Evolutionary conservation across 139 green algal species (phyloP).

Genomic region (Penium margaritaceum): DNA sequence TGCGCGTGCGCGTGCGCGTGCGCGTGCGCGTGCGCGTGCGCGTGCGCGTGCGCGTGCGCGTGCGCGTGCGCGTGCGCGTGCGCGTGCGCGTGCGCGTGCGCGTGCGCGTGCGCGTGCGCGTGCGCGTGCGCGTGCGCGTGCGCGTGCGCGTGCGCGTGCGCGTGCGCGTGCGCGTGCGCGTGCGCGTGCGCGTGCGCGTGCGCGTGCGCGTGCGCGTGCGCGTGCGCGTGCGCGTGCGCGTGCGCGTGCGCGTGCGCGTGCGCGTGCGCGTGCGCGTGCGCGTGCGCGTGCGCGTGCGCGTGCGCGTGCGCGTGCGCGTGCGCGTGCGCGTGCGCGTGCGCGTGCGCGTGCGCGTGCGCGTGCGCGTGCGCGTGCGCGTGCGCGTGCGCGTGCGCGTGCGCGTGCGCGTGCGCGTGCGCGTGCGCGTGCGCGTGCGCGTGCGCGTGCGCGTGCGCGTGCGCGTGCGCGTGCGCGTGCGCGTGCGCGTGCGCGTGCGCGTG

Average conservation of each 20-base stretch:
- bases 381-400: background rate
- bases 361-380: background rate
- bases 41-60: background rate
- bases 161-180: no score
- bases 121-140: background rate
- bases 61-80: background rate
- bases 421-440: background rate
- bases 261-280: no score
- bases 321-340: background rate
- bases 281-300: no score
- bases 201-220: no score
- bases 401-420: background rate
- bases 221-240: no score
- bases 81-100: background rate
- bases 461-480: background rate
- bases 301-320: background rate
- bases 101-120: background rate
- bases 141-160: no score
- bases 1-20: background rate
- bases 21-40: background rate
- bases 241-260: no score
- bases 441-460: background rate
- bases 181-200: no score
- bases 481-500: background rate
- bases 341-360: background rate